These are phyloP conservation scores for Juglanconis oblonga DNA, from an alignment of 2,329 filamentous ascomycete species.

Conservation along the genomic window DNA sequence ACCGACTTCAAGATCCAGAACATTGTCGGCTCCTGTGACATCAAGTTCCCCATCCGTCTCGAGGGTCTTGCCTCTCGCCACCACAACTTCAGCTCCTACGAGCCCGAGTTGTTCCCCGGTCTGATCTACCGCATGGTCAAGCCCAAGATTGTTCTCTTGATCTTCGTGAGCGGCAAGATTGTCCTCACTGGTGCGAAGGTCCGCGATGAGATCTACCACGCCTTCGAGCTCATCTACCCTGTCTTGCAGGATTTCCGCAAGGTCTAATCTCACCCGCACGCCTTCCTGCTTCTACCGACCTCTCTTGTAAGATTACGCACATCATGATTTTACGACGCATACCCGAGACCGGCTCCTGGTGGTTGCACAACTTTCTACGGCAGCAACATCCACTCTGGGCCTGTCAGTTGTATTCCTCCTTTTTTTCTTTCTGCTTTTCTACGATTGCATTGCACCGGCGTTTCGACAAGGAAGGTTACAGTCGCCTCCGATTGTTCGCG, in stretches of 20 bases:
- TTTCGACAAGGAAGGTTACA: conserved; percentile 32
- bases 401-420: conserved; percentile 25
- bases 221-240: conserved; percentile 96
- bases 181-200: conserved; percentile 97
- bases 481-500: conserved; percentile 19
- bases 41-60: conserved; percentile 97
- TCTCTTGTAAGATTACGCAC: conserved; percentile 21
- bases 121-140: conserved; percentile 99
- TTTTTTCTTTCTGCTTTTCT: conserved; percentile 18
- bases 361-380: conserved; percentile 3
- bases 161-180: conserved; percentile 98
- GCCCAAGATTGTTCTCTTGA: conserved; percentile 96
- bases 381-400: conserved; percentile 8
- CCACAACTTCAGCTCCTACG: conserved; percentile 99
- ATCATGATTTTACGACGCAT: conserved; percentile 45
- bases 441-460: conserved; percentile 44
- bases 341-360: conserved; percentile 15
- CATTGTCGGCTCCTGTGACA: conserved; percentile 97
- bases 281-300: conserved; percentile 4
- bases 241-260: conserved; percentile 75
- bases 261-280: conserved; percentile 36
- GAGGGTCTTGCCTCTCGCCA: conserved; percentile 95
- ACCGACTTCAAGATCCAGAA: conserved; percentile 99
- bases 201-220: conserved; percentile 95
- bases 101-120: conserved; percentile 97